Percentiles rank a stretch among this genome's conserved stretches.
phyloP scores from a whole-genome alignment of 495 filamentous ascomycete genomes.

The Podospora anserina region DNA sequence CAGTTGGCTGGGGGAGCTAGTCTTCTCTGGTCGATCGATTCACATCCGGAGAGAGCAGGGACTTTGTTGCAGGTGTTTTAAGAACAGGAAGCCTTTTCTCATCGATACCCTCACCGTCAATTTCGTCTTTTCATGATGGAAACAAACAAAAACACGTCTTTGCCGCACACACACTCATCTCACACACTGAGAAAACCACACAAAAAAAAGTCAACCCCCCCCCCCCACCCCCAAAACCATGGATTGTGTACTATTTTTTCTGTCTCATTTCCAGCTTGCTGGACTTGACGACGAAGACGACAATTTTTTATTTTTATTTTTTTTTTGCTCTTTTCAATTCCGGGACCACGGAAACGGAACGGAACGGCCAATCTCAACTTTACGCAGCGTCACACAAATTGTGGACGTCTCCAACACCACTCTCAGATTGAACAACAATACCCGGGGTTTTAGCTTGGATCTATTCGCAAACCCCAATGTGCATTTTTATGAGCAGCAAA shows the following conservation, averaged over 20 bases:
- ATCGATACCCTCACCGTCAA: slow-evolving; percentile 4
- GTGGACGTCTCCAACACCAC: slow-evolving; percentile 15
- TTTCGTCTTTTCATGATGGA: background rate
- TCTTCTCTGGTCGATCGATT: slow-evolving; percentile 23
- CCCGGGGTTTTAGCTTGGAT: background rate
- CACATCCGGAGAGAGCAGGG: slow-evolving; percentile 18
- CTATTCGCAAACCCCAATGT: background rate
- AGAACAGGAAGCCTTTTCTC: slow-evolving; percentile 12
- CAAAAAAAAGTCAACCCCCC: background rate
- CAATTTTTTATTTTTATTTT: background rate
- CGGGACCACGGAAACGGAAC: slow-evolving; percentile 15
- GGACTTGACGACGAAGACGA: slow-evolving; percentile 3
- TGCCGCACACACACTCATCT: slow-evolving; percentile 15
- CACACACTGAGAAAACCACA: slow-evolving; percentile 3
- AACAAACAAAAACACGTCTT: background rate
- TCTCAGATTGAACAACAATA: slow-evolving; percentile 25
- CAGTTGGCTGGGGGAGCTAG: slow-evolving; percentile 9
- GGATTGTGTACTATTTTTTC: slow-evolving; percentile 23
- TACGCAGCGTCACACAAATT: slow-evolving; percentile 1
- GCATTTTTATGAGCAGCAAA: background rate
- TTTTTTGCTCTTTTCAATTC: slow-evolving; percentile 12
- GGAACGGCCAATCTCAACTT: slow-evolving; percentile 18
- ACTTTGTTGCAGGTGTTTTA: slow-evolving; percentile 3
- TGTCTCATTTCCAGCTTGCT: slow-evolving; percentile 19
- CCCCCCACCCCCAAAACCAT: slow-evolving; percentile 20